These are phyloP conservation scores for Colletotrichum magnum DNA, from an alignment of 2,329 filamentous ascomycete genomes.

Conservation along the genomic window DNA sequence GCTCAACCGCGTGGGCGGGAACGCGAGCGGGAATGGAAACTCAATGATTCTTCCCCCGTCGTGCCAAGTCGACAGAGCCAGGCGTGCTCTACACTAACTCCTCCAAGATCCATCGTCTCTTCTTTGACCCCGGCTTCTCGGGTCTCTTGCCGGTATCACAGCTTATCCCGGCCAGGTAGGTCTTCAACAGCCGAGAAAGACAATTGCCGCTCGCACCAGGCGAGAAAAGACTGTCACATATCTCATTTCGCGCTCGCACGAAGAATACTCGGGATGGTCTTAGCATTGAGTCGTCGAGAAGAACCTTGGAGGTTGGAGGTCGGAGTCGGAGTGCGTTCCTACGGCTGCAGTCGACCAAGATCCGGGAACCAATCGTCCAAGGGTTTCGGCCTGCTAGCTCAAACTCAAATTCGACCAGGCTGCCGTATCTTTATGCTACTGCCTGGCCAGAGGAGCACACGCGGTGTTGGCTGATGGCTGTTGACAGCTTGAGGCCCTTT, in stretches of 20 bases:
- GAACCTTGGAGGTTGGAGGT: not conserved
- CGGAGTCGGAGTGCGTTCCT: not conserved
- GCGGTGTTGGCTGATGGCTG: not conserved
- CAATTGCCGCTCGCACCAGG: slow-evolving; percentile 1
- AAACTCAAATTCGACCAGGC: slow-evolving; percentile 29
- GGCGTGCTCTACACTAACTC: not conserved
- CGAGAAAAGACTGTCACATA: slow-evolving; percentile 4
- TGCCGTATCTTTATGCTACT: not conserved
- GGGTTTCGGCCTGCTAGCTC: slow-evolving; percentile 12
- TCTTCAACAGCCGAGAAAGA: slow-evolving; percentile 9
- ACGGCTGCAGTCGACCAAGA: not conserved
- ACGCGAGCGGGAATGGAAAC: not conserved
- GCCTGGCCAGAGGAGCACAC: not conserved
- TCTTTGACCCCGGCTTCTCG: slow-evolving; percentile 7
- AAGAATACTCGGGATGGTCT: slow-evolving; percentile 16
- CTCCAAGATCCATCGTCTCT: slow-evolving; percentile 2
- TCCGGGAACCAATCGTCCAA: not conserved
- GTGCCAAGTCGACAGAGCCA: slow-evolving; percentile 5
- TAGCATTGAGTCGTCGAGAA: not conserved
- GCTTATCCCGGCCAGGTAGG: not conserved
- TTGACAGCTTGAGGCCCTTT: slow-evolving; percentile 5
- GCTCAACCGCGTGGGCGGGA: not conserved
- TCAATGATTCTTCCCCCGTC: slow-evolving; percentile 3
- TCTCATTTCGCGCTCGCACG: slow-evolving; percentile 4
- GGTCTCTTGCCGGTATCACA: not conserved